Conservation (phyloP, 2,329 filamentous ascomycete species). For the Colletotrichum cuscutae region DNA sequence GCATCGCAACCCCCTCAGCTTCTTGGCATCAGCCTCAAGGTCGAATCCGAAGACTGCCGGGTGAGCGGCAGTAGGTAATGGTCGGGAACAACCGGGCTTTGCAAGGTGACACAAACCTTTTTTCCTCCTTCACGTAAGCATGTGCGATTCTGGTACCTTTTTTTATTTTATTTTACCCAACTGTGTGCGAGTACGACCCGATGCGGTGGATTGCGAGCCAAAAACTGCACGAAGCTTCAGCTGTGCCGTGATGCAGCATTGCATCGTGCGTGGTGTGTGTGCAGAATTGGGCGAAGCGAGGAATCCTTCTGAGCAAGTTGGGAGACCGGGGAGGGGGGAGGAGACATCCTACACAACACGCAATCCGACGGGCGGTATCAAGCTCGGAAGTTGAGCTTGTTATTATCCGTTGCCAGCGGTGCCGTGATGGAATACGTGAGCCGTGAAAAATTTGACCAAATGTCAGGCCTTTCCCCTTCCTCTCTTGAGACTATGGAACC, state of each 20-base stretch:
- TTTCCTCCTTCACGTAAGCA: not conserved
- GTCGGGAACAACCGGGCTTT: not conserved
- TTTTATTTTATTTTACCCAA: not conserved
- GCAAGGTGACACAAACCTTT: not conserved
- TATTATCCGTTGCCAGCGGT: not conserved
- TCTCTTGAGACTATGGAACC: not conserved
- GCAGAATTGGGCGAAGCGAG: not conserved
- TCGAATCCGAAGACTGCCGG: not conserved
- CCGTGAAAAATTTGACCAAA: not conserved
- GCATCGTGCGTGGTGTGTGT: not conserved
- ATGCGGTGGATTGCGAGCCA: slow-evolving; percentile 17
- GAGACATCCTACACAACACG: not conserved
- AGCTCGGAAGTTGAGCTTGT: slow-evolving; percentile 1
- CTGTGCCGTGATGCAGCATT: slow-evolving; percentile 17
- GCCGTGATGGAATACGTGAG: not conserved
- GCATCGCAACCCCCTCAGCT: not conserved
- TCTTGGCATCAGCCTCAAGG: slow-evolving; percentile 19
- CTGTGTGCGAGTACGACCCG: not conserved
- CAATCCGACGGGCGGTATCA: not conserved
- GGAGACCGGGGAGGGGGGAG: not conserved
- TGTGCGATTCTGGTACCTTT: slow-evolving; percentile 5
- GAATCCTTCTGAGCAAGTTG: not conserved
- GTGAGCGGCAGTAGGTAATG: not conserved
- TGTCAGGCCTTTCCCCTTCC: not conserved
- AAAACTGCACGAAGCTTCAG: not conserved